These are phyloP conservation scores for Lachnellula willkommii DNA, from an alignment of 2,329 filamentous ascomycete genomes.

Conservation along the genomic window DNA sequence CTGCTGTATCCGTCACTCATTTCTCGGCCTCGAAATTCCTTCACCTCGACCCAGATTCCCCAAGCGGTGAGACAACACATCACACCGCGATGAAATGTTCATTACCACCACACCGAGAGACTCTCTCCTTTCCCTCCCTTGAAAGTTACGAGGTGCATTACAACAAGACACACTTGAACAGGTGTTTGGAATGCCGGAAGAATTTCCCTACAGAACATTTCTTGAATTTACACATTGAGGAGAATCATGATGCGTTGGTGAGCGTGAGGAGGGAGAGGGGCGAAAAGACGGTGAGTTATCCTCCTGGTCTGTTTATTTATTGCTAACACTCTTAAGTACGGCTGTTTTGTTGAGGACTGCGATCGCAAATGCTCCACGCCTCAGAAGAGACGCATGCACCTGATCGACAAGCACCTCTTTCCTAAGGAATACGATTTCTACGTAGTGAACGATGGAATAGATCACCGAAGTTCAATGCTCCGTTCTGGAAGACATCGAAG, in stretches of 20 bases:
- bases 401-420: slow-evolving; percentile 92
- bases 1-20: slow-evolving; percentile 24
- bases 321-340: slow-evolving; percentile 52
- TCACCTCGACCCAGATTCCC: slow-evolving; percentile 62
- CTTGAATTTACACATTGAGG: slow-evolving; percentile 78
- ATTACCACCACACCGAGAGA: slow-evolving; percentile 70
- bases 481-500: slow-evolving; percentile 49
- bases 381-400: slow-evolving; percentile 78
- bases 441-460: slow-evolving; percentile 84
- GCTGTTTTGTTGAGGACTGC: slow-evolving; percentile 85
- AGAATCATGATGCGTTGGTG: slow-evolving; percentile 80
- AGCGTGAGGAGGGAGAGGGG: slow-evolving; percentile 69
- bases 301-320: neutral
- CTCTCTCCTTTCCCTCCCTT: slow-evolving; percentile 66
- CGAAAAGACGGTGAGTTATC: slow-evolving; percentile 69
- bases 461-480: slow-evolving; percentile 74
- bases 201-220: slow-evolving; percentile 86
- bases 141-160: slow-evolving; percentile 87
- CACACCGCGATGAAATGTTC: slow-evolving; percentile 64
- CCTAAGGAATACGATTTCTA: slow-evolving; percentile 84
- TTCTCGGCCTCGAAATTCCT: slow-evolving; percentile 46
- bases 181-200: slow-evolving; percentile 76
- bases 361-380: slow-evolving; percentile 77
- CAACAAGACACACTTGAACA: slow-evolving; percentile 70
- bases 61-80: slow-evolving; percentile 21